phyloP scores from a whole-genome alignment of 768 basidiomycete genomes.

The Agaricus subrufescens region DNA sequence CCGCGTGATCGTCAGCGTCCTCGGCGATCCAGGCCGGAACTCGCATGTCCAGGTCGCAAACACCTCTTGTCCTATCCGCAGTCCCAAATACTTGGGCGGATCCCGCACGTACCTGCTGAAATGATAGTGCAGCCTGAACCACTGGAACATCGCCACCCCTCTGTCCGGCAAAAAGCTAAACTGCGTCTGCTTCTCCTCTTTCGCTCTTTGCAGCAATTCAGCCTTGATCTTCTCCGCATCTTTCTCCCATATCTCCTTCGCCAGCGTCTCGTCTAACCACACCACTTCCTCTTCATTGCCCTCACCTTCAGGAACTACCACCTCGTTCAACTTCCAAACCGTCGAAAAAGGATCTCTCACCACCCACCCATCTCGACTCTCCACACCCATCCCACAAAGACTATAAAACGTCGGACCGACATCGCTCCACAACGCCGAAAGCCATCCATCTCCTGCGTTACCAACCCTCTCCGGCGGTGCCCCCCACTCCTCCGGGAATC shows the following conservation, averaged over 20 bases:
- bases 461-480: constrained; percentile 14
- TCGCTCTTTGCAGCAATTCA: constrained; percentile 19
- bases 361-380: constrained; percentile 35
- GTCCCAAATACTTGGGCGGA: constrained; percentile 13
- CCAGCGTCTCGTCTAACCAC: constrained; percentile 27
- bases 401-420: constrained; percentile 20
- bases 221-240: constrained; percentile 34
- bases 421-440: constrained; percentile 26
- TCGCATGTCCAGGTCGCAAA: constrained; percentile 26
- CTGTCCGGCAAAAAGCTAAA: constrained; percentile 22
- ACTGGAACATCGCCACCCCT: constrained; percentile 24
- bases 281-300: constrained; percentile 11
- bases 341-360: constrained; percentile 28
- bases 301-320: background rate
- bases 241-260: constrained; percentile 28
- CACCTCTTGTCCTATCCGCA: constrained; percentile 5
- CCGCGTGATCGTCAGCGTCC: constrained; percentile 23
- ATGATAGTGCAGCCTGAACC: constrained; percentile 15
- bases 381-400: constrained; percentile 16
- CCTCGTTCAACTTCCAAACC: constrained; percentile 26
- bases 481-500: constrained; percentile 23
- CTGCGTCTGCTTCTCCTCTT: background rate
- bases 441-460: constrained; percentile 15
- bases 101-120: constrained; percentile 16
- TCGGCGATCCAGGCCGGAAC: constrained; percentile 6